Evolutionary conservation across 768 basidiomycete species (phyloP).

Genomic region (Crucibulum laeve): DNA sequence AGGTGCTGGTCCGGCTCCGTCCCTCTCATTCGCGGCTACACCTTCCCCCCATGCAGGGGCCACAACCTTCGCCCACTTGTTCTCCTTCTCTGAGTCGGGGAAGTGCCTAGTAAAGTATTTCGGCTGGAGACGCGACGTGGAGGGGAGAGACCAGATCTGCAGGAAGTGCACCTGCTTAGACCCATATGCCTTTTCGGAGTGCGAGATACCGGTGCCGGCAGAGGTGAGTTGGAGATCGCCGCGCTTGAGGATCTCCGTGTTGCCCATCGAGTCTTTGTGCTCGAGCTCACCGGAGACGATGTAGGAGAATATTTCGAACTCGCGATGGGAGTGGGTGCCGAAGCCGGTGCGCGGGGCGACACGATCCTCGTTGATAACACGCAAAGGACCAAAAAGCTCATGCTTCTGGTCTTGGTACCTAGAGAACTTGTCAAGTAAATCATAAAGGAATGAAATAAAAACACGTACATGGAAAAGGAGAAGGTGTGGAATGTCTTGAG

Average conservation of each 20-base stretch:
- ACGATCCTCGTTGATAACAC: constrained; percentile 94
- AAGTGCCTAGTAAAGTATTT: constrained; percentile 89
- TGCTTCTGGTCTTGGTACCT: constrained; percentile 61
- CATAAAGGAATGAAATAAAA: constrained; percentile 12
- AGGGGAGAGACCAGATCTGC: constrained; percentile 48
- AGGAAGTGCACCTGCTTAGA: constrained; percentile 42
- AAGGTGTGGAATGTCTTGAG: constrained; percentile 87
- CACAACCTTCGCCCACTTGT: constrained; percentile 70
- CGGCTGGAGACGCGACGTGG: constrained; percentile 48
- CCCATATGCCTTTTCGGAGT: constrained; percentile 56
- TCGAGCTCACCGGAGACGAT: constrained; percentile 75
- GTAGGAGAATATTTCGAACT: constrained; percentile 93
- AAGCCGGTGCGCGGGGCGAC: constrained; percentile 76
- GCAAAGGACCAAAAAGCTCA: constrained; percentile 65
- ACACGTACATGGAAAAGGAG: constrained; percentile 62
- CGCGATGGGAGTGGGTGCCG: constrained; percentile 76
- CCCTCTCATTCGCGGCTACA: constrained; percentile 57
- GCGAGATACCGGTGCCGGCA: constrained; percentile 87
- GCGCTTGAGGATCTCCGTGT: constrained; percentile 82
- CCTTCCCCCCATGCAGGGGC: constrained; percentile 62
- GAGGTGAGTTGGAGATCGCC: constrained; percentile 92
- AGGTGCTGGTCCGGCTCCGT: constrained; percentile 77
- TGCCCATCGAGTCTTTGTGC: constrained; percentile 90
- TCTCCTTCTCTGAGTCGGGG: constrained; percentile 74
- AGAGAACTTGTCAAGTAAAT: constrained; percentile 1